phyloP scores from a whole-genome alignment of 352 stramenopile species.

The Phytophthora colocasiae region DNA sequence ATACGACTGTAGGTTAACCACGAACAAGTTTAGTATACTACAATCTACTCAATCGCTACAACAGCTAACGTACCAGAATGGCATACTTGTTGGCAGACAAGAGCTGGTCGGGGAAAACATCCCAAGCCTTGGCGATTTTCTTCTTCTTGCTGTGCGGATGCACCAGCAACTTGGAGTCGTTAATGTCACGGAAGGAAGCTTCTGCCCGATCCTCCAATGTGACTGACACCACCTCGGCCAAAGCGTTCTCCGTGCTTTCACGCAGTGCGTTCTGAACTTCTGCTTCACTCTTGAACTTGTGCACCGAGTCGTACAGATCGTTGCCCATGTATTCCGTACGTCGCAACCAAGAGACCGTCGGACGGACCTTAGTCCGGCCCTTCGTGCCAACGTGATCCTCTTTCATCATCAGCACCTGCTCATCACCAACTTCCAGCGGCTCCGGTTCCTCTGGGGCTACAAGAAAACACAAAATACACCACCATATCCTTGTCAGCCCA shows the following conservation, averaged over 20 bases:
- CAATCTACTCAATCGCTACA: background rate
- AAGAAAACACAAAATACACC: slow-evolving; percentile 15
- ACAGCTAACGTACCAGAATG: slow-evolving; percentile 61
- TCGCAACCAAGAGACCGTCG: slow-evolving; percentile 81
- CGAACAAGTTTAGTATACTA: slow-evolving; percentile 7
- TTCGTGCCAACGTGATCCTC: slow-evolving; percentile 55
- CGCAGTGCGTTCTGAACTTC: slow-evolving; percentile 85
- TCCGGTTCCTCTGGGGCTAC: slow-evolving; percentile 56
- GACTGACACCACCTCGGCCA: slow-evolving; percentile 75
- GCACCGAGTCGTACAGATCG: slow-evolving; percentile 84
- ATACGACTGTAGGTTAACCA: slow-evolving; percentile 61
- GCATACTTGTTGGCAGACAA: slow-evolving; percentile 85
- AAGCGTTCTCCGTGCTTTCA: slow-evolving; percentile 81
- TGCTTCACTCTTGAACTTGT: slow-evolving; percentile 90
- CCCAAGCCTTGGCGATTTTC: slow-evolving; percentile 83
- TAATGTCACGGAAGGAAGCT: slow-evolving; percentile 80
- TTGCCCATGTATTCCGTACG: slow-evolving; percentile 89
- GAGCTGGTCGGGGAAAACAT: slow-evolving; percentile 84
- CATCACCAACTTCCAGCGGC: slow-evolving; percentile 74
- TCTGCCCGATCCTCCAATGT: slow-evolving; percentile 83
- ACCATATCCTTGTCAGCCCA: slow-evolving; percentile 2
- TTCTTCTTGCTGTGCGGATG: slow-evolving; percentile 87
- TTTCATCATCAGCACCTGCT: slow-evolving; percentile 85
- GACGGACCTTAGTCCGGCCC: slow-evolving; percentile 69
- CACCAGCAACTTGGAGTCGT: slow-evolving; percentile 66